A percentile compares a stretch with the other conserved stretches of the same genome.
Conservation (phyloP, 2,329 filamentous ascomycete species). For the Paecilomyces fulvus region DNA sequence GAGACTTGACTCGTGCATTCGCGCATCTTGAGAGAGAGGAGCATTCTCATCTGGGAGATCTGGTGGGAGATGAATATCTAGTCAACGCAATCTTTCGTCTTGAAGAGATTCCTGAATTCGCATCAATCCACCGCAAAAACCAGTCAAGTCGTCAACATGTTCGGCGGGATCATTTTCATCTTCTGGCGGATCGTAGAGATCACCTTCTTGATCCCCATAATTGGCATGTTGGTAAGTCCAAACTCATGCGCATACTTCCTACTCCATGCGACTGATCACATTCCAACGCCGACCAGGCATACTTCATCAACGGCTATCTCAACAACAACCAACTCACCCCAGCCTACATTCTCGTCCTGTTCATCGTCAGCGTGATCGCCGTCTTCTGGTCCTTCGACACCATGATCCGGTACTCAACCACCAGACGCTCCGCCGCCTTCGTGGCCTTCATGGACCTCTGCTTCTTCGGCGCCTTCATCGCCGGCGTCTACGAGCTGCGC, state of each 20-base stretch:
- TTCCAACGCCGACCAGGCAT: conserved; percentile 32
- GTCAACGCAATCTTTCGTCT: neutral
- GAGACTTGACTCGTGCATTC: neutral
- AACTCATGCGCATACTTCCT: conserved; percentile 1
- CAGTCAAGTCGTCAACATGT: conserved; percentile 29
- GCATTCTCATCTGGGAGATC: neutral
- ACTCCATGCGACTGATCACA: neutral
- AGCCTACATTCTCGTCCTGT: conserved; percentile 52
- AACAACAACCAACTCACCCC: conserved; percentile 51
- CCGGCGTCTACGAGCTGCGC: conserved; percentile 50
- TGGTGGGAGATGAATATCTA: neutral
- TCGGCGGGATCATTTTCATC: conserved; percentile 51
- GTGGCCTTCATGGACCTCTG: conserved; percentile 54
- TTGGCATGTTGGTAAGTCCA: conserved; percentile 50
- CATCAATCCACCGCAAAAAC: conserved; percentile 1
- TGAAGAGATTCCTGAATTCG: neutral
- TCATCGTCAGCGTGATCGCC: conserved; percentile 56
- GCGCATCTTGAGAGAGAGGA: neutral
- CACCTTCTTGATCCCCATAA: conserved; percentile 53
- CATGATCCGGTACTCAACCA: conserved; percentile 50
- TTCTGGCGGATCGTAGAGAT: conserved; percentile 54
- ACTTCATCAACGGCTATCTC: conserved; percentile 54
- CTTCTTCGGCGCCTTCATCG: conserved; percentile 57
- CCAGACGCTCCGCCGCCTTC: conserved; percentile 50
- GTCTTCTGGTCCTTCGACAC: conserved; percentile 55